A percentile compares a stretch with the other conserved stretches of the same genome.
Conservation (phyloP, 2,329 filamentous ascomycete species). For the Lachnellula subtilissima region DNA sequence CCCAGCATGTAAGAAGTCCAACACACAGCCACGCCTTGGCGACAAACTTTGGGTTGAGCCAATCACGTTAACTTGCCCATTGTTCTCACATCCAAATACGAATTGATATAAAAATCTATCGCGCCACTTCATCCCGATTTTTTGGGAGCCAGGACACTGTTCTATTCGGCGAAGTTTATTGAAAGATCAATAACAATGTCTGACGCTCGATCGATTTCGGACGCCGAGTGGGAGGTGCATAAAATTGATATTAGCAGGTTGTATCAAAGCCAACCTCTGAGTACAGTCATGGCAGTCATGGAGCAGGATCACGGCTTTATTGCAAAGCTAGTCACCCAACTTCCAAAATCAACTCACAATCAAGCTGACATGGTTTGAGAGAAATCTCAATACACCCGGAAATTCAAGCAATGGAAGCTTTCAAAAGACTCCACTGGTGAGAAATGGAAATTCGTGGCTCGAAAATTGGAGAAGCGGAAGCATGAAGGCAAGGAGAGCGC, state of each 20-base stretch:
- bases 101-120: not conserved
- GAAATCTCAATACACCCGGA: conserved; percentile 15
- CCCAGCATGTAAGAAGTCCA: not conserved
- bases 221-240: conserved; percentile 13
- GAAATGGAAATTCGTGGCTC: conserved; percentile 11
- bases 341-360: not conserved
- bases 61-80: not conserved
- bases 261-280: conserved; percentile 7
- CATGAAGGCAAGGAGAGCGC: conserved; percentile 14
- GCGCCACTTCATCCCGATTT: not conserved
- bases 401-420: conserved; percentile 13
- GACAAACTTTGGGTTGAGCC: conserved; percentile 5
- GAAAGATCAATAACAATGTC: conserved; percentile 1
- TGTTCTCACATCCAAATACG: not conserved
- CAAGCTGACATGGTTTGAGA: conserved; percentile 1
- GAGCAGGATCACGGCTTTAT: conserved; percentile 5
- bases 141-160: not conserved
- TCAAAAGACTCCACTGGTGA: conserved; percentile 13
- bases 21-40: not conserved
- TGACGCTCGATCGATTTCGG: conserved; percentile 6
- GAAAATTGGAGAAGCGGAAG: conserved; percentile 12
- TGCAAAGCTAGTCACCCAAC: conserved; percentile 5
- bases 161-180: not conserved
- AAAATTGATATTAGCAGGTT: conserved; percentile 9
- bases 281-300: conserved; percentile 11